Conservation (phyloP, 1,139 yeast species). For the Geotrichum candidum region DNA sequence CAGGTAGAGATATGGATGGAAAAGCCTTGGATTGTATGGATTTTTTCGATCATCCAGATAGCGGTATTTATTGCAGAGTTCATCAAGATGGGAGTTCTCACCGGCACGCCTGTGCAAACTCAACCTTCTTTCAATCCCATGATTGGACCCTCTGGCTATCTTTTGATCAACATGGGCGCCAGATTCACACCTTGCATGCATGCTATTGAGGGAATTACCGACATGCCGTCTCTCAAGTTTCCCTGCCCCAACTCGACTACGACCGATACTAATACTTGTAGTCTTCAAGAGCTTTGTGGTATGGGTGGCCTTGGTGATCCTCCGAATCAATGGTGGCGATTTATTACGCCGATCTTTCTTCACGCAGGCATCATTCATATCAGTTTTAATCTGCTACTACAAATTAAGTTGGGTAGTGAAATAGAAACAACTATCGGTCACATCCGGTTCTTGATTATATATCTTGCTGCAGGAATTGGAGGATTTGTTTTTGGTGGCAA, state of each 20-base stretch:
- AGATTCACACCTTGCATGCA: constrained; percentile 72
- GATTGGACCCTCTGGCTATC: constrained; percentile 72
- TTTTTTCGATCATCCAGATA: constrained; percentile 43
- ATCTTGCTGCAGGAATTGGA: constrained; percentile 56
- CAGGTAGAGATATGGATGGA: background rate
- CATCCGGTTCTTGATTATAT: constrained; percentile 50
- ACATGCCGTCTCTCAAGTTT: constrained; percentile 39
- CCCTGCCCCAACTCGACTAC: constrained; percentile 72
- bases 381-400: constrained; percentile 56
- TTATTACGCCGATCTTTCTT: constrained; percentile 63
- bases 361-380: constrained; percentile 75
- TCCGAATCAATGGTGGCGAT: constrained; percentile 60
- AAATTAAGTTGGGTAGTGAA: constrained; percentile 55
- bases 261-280: constrained; percentile 50
- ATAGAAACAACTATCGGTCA: constrained; percentile 58
- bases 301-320: constrained; percentile 42
- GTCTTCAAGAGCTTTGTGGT: constrained; percentile 57
- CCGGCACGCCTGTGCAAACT: constrained; percentile 66
- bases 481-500: constrained; percentile 70
- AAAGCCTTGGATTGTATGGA: constrained; percentile 32
- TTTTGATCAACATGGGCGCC: constrained; percentile 65
- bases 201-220: constrained; percentile 46
- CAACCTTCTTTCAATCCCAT: constrained; percentile 71
- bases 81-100: constrained; percentile 50
- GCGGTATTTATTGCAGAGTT: constrained; percentile 65